Percentiles rank a stretch among this genome's conserved stretches.
These are phyloP conservation scores for Penicillium egyptiacum DNA, from an alignment of 495 filamentous ascomycete genomes.

Conservation along the genomic window DNA sequence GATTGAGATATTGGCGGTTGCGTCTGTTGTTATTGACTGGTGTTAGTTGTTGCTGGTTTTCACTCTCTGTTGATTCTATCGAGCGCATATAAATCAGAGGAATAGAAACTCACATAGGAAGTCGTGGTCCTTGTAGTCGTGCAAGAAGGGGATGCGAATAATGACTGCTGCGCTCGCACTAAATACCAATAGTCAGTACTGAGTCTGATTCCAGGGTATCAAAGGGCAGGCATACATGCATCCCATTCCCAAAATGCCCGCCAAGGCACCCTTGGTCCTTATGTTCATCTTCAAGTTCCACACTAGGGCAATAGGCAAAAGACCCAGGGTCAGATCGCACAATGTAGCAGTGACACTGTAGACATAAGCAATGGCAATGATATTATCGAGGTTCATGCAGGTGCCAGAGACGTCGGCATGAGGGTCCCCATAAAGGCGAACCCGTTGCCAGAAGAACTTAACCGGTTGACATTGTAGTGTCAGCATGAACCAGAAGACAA, in stretches of 20 bases:
- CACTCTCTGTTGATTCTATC: neutral
- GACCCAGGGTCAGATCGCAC: conserved; percentile 43
- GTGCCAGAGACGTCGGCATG: conserved; percentile 22
- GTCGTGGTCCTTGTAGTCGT: conserved; percentile 28
- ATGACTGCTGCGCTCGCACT: conserved; percentile 43
- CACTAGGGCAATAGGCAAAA: conserved; percentile 38
- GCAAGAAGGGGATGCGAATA: conserved; percentile 39
- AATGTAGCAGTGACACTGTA: conserved; percentile 44
- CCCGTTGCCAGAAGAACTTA: conserved; percentile 39
- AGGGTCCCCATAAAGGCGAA: conserved; percentile 9
- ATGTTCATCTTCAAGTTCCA: conserved; percentile 42
- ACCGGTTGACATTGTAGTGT: conserved; percentile 47
- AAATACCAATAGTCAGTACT: conserved; percentile 4
- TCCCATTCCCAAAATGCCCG: conserved; percentile 42
- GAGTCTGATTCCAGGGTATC: neutral
- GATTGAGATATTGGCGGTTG: conserved; percentile 44
- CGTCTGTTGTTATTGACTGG: conserved; percentile 25
- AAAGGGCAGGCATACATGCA: conserved; percentile 36
- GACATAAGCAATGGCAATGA: conserved; percentile 40
- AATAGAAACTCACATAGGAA: conserved; percentile 34
- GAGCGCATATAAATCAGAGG: neutral
- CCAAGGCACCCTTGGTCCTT: conserved; percentile 38
- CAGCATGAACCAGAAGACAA: conserved; percentile 43
- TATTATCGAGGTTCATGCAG: conserved; percentile 33
- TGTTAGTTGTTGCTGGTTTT: conserved; percentile 16